Evolutionary conservation across 306 rosid species (phyloP), one percentile per base, ranked within the genome.

Genomic region (Bauhinia variegata): DNA sequence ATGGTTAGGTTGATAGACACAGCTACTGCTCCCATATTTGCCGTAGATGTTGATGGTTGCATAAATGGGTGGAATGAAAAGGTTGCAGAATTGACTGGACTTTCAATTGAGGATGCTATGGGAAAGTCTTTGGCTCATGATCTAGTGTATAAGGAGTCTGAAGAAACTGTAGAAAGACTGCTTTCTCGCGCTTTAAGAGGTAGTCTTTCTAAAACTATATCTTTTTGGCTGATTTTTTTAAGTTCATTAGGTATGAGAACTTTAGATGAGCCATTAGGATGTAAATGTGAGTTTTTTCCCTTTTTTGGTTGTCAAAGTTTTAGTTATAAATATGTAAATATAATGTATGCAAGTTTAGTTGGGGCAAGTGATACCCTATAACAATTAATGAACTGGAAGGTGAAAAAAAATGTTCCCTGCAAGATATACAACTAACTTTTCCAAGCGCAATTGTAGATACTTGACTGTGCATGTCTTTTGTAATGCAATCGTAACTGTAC

Each of bases 1-100:
- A 95, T 95, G 97, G 97, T 90, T 60, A 86, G 99, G 73, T 76
- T 95, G 86, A 95, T 95, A 47, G 99, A 95, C 82, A 95, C 99
- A 23, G 99, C 99, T 60, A 95, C 99, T 68, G 99, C 92, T 65
- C 99, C 99, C 50, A 95, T 95, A 71, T 85, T 95, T 78, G 97
- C 96, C 17, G 97, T 95, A 42, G 96, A 95, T 72, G 74, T 72
- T 30, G 85, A 90, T 63, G 97, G 99, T 56, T 64, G 80, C 71
- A 82, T 95, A 77, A 95, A 95, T 77, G 99, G 99, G 32, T 95
- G 99, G 99, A 95, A 95, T 78, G 91, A 87, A 4, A 95, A 95
- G 92, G 77, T 86, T 61, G 88, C 95, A 1, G 99, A 95, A 78
- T 85, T 95, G 86, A 95, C 95, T 8, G 96, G 97, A 58, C 92